Percentiles rank a stretch among this genome's conserved stretches.
Conservation (phyloP, 2,329 filamentous ascomycete genomes). For the Colletotrichum sp. region DNA sequence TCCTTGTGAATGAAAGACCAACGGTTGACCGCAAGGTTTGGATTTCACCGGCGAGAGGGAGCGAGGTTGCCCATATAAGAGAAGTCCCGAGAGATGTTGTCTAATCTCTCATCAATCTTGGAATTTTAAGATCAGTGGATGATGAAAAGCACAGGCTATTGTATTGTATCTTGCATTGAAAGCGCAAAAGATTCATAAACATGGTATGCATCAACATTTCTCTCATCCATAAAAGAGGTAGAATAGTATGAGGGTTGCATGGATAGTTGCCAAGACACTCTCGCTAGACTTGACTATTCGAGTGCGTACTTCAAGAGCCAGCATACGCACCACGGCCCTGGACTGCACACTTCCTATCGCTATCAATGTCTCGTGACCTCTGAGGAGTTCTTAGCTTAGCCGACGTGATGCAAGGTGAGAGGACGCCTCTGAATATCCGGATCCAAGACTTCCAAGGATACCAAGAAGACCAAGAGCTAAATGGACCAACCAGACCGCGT, state of each 20-base stretch:
- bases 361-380: neutral
- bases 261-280: neutral
- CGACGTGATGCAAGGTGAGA: neutral
- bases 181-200: too few species aligned
- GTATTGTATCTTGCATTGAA: too few species aligned
- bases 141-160: too few species aligned
- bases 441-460: neutral
- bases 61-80: neutral
- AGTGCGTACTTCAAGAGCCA: too few species aligned
- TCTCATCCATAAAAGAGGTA: neutral
- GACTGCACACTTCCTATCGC: neutral
- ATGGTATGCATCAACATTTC: neutral
- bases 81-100: neutral
- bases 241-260: neutral
- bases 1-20: neutral
- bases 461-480: neutral
- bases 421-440: too few species aligned
- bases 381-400: neutral
- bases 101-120: neutral
- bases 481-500: neutral
- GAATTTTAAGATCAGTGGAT: neutral
- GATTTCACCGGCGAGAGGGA: neutral
- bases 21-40: neutral
- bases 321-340: too few species aligned
- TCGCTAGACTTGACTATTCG: too few species aligned